Evolutionary conservation across 441 rosid species (phyloP).

Genomic region (Adansonia rubrostipa): DNA sequence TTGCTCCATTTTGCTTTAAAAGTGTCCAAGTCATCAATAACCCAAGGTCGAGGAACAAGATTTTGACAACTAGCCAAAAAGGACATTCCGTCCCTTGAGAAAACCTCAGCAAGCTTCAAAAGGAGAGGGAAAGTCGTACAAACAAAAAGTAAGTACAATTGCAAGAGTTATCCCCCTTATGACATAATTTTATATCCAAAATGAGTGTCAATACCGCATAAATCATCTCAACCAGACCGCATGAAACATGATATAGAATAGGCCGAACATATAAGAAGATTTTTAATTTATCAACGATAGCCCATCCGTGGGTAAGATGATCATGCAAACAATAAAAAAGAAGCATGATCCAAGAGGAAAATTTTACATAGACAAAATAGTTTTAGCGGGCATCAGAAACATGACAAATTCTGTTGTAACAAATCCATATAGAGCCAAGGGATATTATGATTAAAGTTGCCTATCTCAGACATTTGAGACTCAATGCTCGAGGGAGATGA

Average conservation of each 20-base stretch:
- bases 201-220: neutral
- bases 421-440: neutral
- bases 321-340: neutral
- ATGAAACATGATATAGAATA: neutral
- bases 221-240: neutral
- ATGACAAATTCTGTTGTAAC: neutral
- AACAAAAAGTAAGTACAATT: slow-evolving; percentile 14
- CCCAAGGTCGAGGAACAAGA: slow-evolving; percentile 93
- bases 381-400: neutral
- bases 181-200: neutral
- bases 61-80: slow-evolving; percentile 86
- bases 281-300: neutral
- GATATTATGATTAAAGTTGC: neutral
- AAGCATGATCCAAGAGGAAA: neutral
- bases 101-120: slow-evolving; percentile 85
- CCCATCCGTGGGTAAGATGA: neutral
- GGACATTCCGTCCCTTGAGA: slow-evolving; percentile 92
- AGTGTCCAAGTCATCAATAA: slow-evolving; percentile 83
- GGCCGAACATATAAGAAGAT: neutral
- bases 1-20: slow-evolving; percentile 79
- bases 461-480: neutral
- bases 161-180: neutral
- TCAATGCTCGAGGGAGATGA: slow-evolving; percentile 6
- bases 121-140: neutral
- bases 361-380: neutral